These are phyloP conservation scores for Harringtonia lauricola DNA, from an alignment of 2,329 filamentous ascomycete genomes.

Conservation along the genomic window DNA sequence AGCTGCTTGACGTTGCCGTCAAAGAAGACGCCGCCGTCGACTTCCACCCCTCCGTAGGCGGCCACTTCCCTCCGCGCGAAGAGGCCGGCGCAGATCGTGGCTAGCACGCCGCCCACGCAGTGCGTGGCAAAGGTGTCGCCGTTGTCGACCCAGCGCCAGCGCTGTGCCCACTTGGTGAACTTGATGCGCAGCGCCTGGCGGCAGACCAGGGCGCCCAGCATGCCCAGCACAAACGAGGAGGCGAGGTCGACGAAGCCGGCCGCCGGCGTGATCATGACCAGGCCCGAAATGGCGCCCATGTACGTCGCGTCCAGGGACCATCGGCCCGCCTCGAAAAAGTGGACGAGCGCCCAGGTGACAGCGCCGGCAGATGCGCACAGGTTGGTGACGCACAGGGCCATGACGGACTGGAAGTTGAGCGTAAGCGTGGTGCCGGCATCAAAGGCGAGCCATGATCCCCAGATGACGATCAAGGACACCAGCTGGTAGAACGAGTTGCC, in stretches of 20 bases:
- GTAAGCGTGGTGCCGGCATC: slow-evolving; percentile 92
- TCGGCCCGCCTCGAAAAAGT: slow-evolving; percentile 86
- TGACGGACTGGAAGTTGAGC: slow-evolving; percentile 81
- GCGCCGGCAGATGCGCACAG: slow-evolving; percentile 79
- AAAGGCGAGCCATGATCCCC: slow-evolving; percentile 98
- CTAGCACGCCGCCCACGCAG: slow-evolving; percentile 6
- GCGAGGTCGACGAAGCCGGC: slow-evolving; percentile 49
- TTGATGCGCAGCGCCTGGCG: slow-evolving; percentile 7
- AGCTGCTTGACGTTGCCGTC: slow-evolving; percentile 36
- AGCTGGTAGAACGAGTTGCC: slow-evolving; percentile 16
- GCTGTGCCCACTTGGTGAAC: slow-evolving; percentile 1
- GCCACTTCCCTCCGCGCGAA: slow-evolving; percentile 5
- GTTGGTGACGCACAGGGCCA: slow-evolving; percentile 97
- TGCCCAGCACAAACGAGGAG: slow-evolving; percentile 1
- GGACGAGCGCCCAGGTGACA: slow-evolving; percentile 86
- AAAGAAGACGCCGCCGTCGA: slow-evolving; percentile 39
- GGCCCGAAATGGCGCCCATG: slow-evolving; percentile 57
- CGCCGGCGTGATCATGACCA: slow-evolving; percentile 59
- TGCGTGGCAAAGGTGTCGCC: slow-evolving; percentile 9
- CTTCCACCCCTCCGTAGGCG: slow-evolving; percentile 25
- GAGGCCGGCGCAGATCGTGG: slow-evolving; percentile 6
- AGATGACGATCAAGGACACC: slow-evolving; percentile 91
- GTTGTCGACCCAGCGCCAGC: slow-evolving; percentile 8
- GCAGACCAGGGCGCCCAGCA: slow-evolving; percentile 3
- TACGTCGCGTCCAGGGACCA: slow-evolving; percentile 74